phyloP scores from a whole-genome alignment of 306 rosid genomes.

The Vigna unguiculata region DNA sequence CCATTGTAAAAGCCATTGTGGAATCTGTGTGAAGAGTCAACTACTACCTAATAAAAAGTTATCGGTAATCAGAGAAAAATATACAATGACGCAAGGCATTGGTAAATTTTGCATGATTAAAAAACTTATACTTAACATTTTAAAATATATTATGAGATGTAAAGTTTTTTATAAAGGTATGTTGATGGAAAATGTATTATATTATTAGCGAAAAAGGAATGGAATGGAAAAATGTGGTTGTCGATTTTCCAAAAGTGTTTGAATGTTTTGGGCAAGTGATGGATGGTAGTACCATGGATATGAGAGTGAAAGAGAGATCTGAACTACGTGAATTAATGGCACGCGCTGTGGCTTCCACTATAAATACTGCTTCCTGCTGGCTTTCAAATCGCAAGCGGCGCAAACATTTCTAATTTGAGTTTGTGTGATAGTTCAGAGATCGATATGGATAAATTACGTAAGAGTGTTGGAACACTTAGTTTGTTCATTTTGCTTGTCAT shows the following conservation, averaged over 20 bases:
- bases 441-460: slow-evolving; percentile 53
- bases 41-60: no score
- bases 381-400: slow-evolving; percentile 7
- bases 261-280: slow-evolving; percentile 46
- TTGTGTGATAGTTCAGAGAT: slow-evolving; percentile 27
- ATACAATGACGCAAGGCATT: not conserved
- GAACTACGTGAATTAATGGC: slow-evolving; percentile 56
- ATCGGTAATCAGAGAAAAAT: no score
- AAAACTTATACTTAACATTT: no score
- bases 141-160: not conserved
- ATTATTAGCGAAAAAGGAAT: not conserved
- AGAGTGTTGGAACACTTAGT: slow-evolving; percentile 39
- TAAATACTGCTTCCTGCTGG: slow-evolving; percentile 48
- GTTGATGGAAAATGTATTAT: not conserved
- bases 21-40: not conserved
- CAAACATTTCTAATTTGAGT: not conserved
- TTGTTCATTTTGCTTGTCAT: slow-evolving; percentile 28
- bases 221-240: not conserved
- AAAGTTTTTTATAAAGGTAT: slow-evolving; percentile 3
- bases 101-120: not conserved
- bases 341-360: slow-evolving; percentile 38
- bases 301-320: slow-evolving; percentile 42
- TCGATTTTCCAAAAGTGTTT: slow-evolving; percentile 44
- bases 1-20: slow-evolving; percentile 18
- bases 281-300: slow-evolving; percentile 28